These are phyloP conservation scores for Cudoniella acicularis DNA, from an alignment of 495 filamentous ascomycete species.

Conservation along the genomic window DNA sequence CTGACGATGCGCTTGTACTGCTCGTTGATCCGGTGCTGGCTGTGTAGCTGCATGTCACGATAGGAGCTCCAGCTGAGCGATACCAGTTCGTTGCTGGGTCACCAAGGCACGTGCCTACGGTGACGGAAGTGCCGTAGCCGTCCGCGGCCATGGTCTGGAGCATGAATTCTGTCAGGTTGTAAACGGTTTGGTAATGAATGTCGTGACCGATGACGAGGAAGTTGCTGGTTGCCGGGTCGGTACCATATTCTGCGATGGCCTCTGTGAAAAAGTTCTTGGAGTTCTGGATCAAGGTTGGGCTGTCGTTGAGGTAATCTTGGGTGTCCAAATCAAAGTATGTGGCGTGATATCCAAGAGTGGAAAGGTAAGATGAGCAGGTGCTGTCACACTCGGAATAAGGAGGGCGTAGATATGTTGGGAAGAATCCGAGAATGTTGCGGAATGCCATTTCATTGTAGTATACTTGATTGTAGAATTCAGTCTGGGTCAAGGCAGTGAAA, in stretches of 20 bases:
- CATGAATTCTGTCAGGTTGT: conserved; percentile 71
- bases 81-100: conserved; percentile 71
- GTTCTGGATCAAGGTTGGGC: conserved; percentile 54
- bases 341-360: conserved; percentile 67
- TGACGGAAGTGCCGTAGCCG: conserved; percentile 55
- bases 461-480: conserved; percentile 60
- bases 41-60: background rate
- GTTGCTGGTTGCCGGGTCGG: conserved; percentile 33
- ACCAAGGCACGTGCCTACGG: conserved; percentile 68
- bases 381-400: conserved; percentile 68
- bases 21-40: background rate
- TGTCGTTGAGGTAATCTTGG: conserved; percentile 65
- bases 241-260: conserved; percentile 41
- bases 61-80: conserved; percentile 22
- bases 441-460: conserved; percentile 73
- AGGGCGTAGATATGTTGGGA: conserved; percentile 79
- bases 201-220: conserved; percentile 73
- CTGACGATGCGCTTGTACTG: background rate
- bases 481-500: conserved; percentile 52
- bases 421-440: conserved; percentile 69
- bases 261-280: conserved; percentile 66
- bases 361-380: conserved; percentile 56
- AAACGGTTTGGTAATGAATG: conserved; percentile 68
- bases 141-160: conserved; percentile 48
- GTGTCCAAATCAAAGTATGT: conserved; percentile 70